Evolutionary conservation across 1,284 basidiomycete genomes (phyloP), one percentile per base, ranked within the genome.

Genomic region (Schizophyllum amplum): DNA sequence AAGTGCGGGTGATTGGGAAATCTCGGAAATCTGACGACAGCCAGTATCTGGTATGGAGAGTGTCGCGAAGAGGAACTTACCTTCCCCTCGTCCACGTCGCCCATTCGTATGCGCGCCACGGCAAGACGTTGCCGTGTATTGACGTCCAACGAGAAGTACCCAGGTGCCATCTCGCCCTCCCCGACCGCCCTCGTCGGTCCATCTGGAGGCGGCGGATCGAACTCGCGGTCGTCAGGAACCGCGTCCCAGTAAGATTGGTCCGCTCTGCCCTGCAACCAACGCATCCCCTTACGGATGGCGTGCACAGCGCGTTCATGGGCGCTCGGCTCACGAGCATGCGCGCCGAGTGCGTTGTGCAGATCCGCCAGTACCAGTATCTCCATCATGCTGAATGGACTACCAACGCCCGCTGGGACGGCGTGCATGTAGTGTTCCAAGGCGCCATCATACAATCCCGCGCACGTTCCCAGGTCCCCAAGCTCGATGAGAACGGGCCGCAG

Each of bases 231-330:
- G 67, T 97, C 96, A 42, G 83, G 80, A 56, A 86, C 82, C 22
- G 81, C 69, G 62, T 94, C 91, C 93, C 94, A 97, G 56, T 86
- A 86, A 56, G 75, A 80, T 67, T 90, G 84, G 27, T 78, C 73
- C n/a, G 72, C 75, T 33, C 95, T 75, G 0, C 92, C 92, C 68
- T 96, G 92, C 11, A 98, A 71, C 95, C 95, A 98, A 51, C 96
- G 74, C 53, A 84, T 87, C 0, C 94, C 94, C 55, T 78, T 76
- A 47, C 89, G 78, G 56, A 97, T 86, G 0, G 84, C 81, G 13
- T 82, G 74, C 11, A 94, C 75, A 0, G 90, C 88, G 25, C 80
- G 77, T 47, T 86, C 83, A 62, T 90, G 79, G 60, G 89, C 82
- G n/a, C n/a, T n/a, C n/a, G n/a, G n/a, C n/a, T n/a, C n/a, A n/a